phyloP scores from a whole-genome alignment of 192 early-diverging fungal genomes.

The Allomyces javanicus region DNA sequence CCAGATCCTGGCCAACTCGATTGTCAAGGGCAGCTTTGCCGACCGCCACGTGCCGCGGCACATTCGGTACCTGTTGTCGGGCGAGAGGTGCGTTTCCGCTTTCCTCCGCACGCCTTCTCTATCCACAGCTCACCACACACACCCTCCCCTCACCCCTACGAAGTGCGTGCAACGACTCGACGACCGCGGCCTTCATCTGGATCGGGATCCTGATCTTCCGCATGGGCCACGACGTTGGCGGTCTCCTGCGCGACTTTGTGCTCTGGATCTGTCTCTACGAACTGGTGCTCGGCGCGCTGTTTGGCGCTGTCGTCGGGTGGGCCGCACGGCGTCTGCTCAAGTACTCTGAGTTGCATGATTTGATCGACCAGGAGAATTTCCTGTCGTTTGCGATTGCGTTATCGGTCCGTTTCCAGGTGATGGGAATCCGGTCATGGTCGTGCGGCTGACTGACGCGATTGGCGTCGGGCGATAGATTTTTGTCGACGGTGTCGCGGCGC shows the following conservation, averaged over 20 bases:
- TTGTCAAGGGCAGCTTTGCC: slow-evolving; percentile 84
- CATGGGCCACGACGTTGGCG: too few relatives aligned
- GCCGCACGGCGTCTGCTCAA: slow-evolving; percentile 43
- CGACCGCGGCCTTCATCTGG: neutral
- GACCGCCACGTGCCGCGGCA: slow-evolving; percentile 66
- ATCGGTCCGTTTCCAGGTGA: slow-evolving; percentile 8
- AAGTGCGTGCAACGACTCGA: neutral
- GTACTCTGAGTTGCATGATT: slow-evolving; percentile 40
- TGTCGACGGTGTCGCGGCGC: slow-evolving; percentile 43
- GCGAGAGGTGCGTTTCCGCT: slow-evolving; percentile 27
- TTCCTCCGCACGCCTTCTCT: too few relatives aligned
- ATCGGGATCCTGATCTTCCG: neutral
- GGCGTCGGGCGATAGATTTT: slow-evolving; percentile 11
- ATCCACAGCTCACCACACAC: too few relatives aligned
- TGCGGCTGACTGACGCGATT: too few relatives aligned
- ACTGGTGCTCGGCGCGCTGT: slow-evolving; percentile 41
- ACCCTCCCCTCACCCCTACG: too few relatives aligned
- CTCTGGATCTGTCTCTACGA: slow-evolving; percentile 46
- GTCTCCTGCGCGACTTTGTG: too few relatives aligned
- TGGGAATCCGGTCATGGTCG: too few relatives aligned
- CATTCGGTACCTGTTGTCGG: slow-evolving; percentile 52
- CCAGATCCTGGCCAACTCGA: slow-evolving; percentile 56
- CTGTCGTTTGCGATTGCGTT: slow-evolving; percentile 64
- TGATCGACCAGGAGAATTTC: slow-evolving; percentile 76
- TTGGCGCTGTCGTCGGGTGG: slow-evolving; percentile 55